A percentile compares a stretch with the other conserved stretches of the same genome.
Conservation (phyloP, 495 filamentous ascomycete species). For the Tuber melanosporum region DNA sequence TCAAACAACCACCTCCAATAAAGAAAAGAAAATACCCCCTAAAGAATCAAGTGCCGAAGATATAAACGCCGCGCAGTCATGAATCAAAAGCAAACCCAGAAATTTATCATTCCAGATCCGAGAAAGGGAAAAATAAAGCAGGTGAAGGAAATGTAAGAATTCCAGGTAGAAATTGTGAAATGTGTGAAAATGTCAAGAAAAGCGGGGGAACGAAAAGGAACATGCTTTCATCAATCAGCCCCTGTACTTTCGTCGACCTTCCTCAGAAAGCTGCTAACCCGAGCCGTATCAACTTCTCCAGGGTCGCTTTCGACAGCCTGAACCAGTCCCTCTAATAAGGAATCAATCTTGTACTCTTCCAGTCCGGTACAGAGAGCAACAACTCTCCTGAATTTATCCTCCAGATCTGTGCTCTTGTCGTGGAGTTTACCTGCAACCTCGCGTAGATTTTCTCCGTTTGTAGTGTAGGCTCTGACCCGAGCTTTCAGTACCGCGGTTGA, state of each 20-base stretch:
- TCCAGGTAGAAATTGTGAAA: neutral
- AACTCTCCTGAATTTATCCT: conserved; percentile 62
- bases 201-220: neutral
- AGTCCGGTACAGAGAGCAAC: conserved; percentile 64
- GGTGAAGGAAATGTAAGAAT: neutral
- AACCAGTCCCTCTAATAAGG: conserved; percentile 55
- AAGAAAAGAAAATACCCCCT: neutral
- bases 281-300: conserved; percentile 59
- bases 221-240: conserved; percentile 25
- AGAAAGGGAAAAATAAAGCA: neutral
- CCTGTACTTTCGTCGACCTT: conserved; percentile 53
- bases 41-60: conserved; percentile 2
- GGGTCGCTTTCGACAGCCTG: conserved; percentile 68
- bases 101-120: neutral
- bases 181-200: neutral
- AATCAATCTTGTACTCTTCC: conserved; percentile 58
- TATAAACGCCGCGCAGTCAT: neutral
- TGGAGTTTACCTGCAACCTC: conserved; percentile 50
- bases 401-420: conserved; percentile 58
- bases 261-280: conserved; percentile 65
- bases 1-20: neutral
- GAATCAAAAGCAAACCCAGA: neutral
- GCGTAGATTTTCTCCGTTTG: conserved; percentile 47
- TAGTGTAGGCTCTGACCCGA: conserved; percentile 47
- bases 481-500: conserved; percentile 32